phyloP scores from a whole-genome alignment of 169 alveolate genomes.

The Cryptosporidium muris region DNA sequence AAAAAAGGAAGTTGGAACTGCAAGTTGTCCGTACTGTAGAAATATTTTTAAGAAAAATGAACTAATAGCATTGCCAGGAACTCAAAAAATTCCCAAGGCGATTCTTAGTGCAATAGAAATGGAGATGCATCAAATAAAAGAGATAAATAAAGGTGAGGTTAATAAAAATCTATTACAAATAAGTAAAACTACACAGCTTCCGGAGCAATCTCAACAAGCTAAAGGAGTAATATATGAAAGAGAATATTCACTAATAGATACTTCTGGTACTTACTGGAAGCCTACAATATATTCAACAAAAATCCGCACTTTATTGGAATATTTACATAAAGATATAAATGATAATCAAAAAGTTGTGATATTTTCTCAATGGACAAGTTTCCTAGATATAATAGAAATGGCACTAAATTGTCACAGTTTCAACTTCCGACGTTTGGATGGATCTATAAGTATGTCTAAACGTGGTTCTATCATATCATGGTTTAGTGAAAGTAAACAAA shows the following conservation, averaged over 20 bases:
- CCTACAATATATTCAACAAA: too few species aligned
- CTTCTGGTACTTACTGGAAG: too few species aligned
- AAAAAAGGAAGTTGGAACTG: too few species aligned
- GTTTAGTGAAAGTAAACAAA: constrained; percentile 73
- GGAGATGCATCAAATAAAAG: constrained; percentile 6
- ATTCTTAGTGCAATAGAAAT: neutral
- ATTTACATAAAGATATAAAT: neutral
- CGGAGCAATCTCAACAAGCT: too few species aligned
- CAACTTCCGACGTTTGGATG: too few species aligned
- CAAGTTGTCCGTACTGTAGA: too few species aligned
- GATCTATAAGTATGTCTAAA: too few species aligned
- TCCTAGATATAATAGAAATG: neutral
- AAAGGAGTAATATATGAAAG: too few species aligned
- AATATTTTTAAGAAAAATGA: too few species aligned
- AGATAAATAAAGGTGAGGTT: constrained; percentile 35
- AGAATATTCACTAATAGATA: too few species aligned
- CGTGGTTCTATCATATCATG: constrained; percentile 4
- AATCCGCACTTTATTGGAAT: neutral
- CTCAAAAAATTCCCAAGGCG: constrained; percentile 77
- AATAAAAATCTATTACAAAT: constrained; percentile 68
- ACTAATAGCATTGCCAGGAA: constrained; percentile 74
- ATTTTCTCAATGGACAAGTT: neutral
- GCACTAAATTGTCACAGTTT: too few species aligned
- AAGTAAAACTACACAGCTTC: constrained; percentile 24
- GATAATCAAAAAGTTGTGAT: neutral